Base-by-base conservation (phyloP, 2,329 filamentous ascomycete species). In the Davidsoniella eucalypti region DNA sequence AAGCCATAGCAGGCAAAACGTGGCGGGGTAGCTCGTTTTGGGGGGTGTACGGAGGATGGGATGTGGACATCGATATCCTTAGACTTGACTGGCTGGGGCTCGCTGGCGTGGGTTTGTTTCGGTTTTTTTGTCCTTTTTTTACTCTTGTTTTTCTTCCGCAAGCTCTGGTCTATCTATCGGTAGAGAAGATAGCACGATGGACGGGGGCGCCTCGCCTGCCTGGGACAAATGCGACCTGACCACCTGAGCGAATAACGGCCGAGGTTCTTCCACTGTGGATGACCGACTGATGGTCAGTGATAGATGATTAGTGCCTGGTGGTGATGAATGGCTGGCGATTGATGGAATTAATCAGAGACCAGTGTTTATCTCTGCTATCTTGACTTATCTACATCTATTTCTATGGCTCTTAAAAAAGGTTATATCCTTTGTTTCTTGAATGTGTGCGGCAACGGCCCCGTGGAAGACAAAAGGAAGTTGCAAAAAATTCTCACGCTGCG, bases 201-300 rank as follows among this genome's bases (percentile, higher is more conserved):
- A 44, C 29, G 21, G 21, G 21, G 21, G 21, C 21, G 21, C 21
- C 21, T 23, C 21, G 2, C 29, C 8, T 33, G 5, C 29, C 26
- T 36, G 33, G 37, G 37, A 47, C 23, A 23, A 21, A 47, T 47
- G 45, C 23, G 18, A 26, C 45, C 18, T 23, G 23, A 49, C 39
- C 21, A 52, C 46, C 37, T 50, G 51, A 52, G 47, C 51, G 47
- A 52, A 52, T 52, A 52, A 52, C 44, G 48, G 41, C 51, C 48
- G 54, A 54, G 50, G 48, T 50, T 50, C 26, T 48, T 37, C 51
- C 33, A 52, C 29, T 40, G 4, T 12, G 26, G 18, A 29, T 23
- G 23, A 21, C 42, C 14, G 36, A 21, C 18, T 18, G 33, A 46
- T 39, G 18, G 21, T 21, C 21, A n/a, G 29, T 21, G 14, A 5